phyloP scores from a whole-genome alignment of 23 red algal genomes.

The Chondrus crispus region DNA sequence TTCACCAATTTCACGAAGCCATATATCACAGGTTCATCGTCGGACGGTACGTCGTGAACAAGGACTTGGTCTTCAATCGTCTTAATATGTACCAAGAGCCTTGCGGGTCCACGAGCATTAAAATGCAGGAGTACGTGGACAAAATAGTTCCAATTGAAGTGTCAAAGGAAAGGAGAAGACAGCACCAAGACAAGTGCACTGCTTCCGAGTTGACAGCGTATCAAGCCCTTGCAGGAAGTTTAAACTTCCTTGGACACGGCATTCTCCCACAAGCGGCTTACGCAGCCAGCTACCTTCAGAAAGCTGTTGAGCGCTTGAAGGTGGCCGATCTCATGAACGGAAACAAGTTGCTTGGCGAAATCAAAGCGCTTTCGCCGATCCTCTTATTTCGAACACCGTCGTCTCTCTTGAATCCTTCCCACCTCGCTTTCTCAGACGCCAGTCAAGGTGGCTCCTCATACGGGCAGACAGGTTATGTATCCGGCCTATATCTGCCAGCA shows the following conservation, averaged over 20 bases:
- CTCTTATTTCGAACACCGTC: background rate
- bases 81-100: background rate
- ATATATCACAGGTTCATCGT: background rate
- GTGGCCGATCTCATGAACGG: constrained; percentile 9
- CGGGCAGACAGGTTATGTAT: constrained; percentile 35
- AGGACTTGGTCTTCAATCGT: background rate
- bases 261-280: background rate
- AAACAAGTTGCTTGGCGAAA: background rate
- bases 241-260: background rate
- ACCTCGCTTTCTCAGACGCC: constrained; percentile 42
- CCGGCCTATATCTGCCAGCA: constrained; percentile 17
- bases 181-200: background rate
- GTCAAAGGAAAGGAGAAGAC: background rate
- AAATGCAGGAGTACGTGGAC: background rate
- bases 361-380: background rate
- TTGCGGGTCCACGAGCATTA: background rate
- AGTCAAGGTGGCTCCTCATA: constrained; percentile 28
- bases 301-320: background rate
- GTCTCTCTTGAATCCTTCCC: background rate
- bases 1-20: background rate
- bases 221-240: background rate
- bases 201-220: background rate
- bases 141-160: background rate
- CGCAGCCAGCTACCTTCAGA: background rate
- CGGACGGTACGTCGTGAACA: background rate